A percentile compares a stretch with the other conserved stretches of the same genome.
Conservation (phyloP, 108 stramenopile genomes). For the Parmales sp. region DNA sequence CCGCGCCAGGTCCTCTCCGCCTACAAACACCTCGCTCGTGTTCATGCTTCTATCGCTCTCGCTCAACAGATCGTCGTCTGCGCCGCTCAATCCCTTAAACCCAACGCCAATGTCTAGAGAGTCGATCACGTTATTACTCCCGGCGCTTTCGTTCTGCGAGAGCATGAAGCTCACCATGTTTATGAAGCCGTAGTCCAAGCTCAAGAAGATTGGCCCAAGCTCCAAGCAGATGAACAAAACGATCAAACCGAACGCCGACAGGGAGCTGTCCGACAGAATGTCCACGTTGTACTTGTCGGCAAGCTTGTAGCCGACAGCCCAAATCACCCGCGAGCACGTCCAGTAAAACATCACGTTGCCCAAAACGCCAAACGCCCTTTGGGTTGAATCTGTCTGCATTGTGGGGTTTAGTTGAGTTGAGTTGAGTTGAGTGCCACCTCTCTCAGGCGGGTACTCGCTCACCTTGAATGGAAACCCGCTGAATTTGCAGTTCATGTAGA, state of each 20-base stretch:
- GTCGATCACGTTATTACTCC: too few species aligned
- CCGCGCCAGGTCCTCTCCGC: too few species aligned
- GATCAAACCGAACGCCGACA: slow-evolving; percentile 43
- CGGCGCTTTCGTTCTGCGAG: too few species aligned
- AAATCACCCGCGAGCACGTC: slow-evolving; percentile 37
- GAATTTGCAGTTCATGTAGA: slow-evolving; percentile 60
- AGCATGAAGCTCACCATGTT: slow-evolving; percentile 18
- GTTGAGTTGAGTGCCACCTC: too few species aligned
- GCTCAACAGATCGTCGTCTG: too few species aligned
- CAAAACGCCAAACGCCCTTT: background rate
- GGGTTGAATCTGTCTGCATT: too few species aligned
- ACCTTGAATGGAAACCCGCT: slow-evolving; percentile 31
- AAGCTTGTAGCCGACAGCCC: slow-evolving; percentile 45
- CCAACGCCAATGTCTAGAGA: too few species aligned
- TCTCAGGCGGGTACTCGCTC: background rate
- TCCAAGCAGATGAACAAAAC: slow-evolving; percentile 51
- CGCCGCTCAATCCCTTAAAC: too few species aligned
- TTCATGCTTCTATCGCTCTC: too few species aligned
- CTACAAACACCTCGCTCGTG: too few species aligned
- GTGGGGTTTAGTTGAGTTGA: too few species aligned
- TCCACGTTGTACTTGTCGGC: slow-evolving; percentile 47
- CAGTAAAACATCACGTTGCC: background rate
- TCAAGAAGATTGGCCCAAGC: slow-evolving; percentile 48
- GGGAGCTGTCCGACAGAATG: slow-evolving; percentile 37
- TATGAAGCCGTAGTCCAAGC: slow-evolving; percentile 53